These are phyloP conservation scores for Dendryphion nanum DNA, from an alignment of 2,329 filamentous ascomycete genomes.

Conservation along the genomic window DNA sequence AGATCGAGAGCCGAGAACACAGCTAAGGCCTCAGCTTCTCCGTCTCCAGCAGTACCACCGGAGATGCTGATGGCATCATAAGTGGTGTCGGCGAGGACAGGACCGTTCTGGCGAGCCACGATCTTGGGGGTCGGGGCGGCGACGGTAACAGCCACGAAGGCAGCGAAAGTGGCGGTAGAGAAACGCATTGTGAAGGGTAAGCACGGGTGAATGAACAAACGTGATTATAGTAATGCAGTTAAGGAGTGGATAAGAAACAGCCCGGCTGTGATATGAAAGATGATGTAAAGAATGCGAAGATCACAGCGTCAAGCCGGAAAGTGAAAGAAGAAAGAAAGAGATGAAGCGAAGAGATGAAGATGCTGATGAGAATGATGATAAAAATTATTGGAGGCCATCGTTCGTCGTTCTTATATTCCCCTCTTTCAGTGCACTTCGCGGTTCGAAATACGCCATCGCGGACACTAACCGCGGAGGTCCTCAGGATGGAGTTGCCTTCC, in stretches of 20 bases:
- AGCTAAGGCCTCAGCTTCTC: slow-evolving; percentile 53
- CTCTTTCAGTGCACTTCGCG: background rate
- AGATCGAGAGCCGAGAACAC: slow-evolving; percentile 55
- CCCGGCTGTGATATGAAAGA: slow-evolving; percentile 20
- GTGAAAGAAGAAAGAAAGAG: slow-evolving; percentile 7
- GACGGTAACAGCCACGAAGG: slow-evolving; percentile 24
- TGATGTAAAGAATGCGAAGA: slow-evolving; percentile 9
- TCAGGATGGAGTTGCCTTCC: too few relatives aligned
- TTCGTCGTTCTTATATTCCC: background rate
- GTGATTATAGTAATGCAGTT: slow-evolving; percentile 3
- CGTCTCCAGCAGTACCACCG: slow-evolving; percentile 53
- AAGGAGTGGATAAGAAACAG: slow-evolving; percentile 15
- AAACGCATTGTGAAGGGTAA: slow-evolving; percentile 25
- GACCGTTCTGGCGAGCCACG: slow-evolving; percentile 12
- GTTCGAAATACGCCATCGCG: too few relatives aligned
- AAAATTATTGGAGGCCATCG: slow-evolving; percentile 1
- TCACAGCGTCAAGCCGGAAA: slow-evolving; percentile 33
- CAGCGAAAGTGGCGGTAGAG: slow-evolving; percentile 22
- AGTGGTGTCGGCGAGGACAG: slow-evolving; percentile 28
- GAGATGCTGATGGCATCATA: slow-evolving; percentile 50
- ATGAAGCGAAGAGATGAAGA: slow-evolving; percentile 7
- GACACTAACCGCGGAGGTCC: too few relatives aligned
- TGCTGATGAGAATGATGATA: slow-evolving; percentile 1
- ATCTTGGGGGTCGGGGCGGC: slow-evolving; percentile 22
- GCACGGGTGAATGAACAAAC: slow-evolving; percentile 3